Base-by-base conservation (phyloP, 331 rosid species). In the Quercus tomentella region DNA sequence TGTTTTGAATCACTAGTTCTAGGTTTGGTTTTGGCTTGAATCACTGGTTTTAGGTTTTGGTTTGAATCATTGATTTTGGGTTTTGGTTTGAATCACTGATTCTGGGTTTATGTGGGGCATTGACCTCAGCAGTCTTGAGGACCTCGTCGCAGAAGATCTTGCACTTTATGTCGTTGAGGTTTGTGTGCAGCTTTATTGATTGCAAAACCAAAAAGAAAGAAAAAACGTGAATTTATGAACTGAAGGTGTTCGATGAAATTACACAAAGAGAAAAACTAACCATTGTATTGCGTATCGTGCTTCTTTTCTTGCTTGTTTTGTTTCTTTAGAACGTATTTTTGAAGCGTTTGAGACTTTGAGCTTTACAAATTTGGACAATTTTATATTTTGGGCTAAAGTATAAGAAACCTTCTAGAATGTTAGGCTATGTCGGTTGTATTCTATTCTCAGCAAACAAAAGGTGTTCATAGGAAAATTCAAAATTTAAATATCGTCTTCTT, bases 81-180 rank as follows among this genome's bases (percentile, higher is more conserved):
- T n/a, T n/a, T n/a, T n/a, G n/a, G n/a, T n/a, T n/a, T n/a, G n/a
- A n/a, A n/a, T n/a, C n/a, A n/a, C n/a, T n/a, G n/a, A n/a, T n/a
- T n/a, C n/a, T n/a, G n/a, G n/a, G 8, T 1, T 4, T 41, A 37
- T 5, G 41, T 4, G 2, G 69, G 5, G 37, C 26, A 83, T 43
- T 77, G 49, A 92, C 99, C 96, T 95, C 97, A 28, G 96, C 87
- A 37, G 97, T 15, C 74, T 95, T 95, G 22, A 96, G 93, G 9
- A 95, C 97, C 84, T 93, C 97, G 63, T 95, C 97, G 82, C 99
- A 91, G 79, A 87, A 95, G 84, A 91, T 88, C 86, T 93, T 97
- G 82, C 99, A 95, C 83, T 95, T 93, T 86, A 95, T 89, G 77
- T 95, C 97, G 18, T 97, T 97, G 22, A 92, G 97, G 84, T 95